phyloP scores from a whole-genome alignment of 164 flowering plant species.

The Litsea cubeba region DNA sequence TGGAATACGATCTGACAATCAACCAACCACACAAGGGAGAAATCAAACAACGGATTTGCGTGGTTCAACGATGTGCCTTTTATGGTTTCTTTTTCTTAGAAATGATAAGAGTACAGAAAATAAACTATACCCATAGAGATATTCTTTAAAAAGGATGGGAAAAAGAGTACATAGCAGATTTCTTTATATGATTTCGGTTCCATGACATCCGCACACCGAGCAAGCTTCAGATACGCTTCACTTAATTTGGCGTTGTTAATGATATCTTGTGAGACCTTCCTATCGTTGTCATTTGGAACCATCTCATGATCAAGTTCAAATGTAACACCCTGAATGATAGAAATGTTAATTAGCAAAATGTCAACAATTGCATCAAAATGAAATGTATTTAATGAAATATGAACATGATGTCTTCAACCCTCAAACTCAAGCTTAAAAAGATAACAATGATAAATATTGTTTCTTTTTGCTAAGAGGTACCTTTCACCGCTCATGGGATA shows the following conservation, averaged over 20 bases:
- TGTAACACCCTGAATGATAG: constrained; percentile 48
- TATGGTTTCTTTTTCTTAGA: too few species aligned
- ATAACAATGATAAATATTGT: too few species aligned
- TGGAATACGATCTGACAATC: too few species aligned
- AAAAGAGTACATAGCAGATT: constrained; percentile 66
- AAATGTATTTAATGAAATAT: not conserved
- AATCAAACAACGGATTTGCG: too few species aligned
- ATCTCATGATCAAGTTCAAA: constrained; percentile 75
- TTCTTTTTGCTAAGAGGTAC: not conserved
- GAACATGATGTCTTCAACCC: not conserved
- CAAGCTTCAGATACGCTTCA: constrained; percentile 95
- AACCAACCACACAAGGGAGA: too few species aligned
- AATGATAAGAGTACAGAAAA: too few species aligned
- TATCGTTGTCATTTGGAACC: constrained; percentile 60
- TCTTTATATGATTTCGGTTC: constrained; percentile 99
- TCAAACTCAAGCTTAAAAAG: too few species aligned
- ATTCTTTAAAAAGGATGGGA: too few species aligned
- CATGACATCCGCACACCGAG: constrained; percentile 98
- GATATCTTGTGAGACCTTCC: constrained; percentile 69
- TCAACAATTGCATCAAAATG: not conserved
- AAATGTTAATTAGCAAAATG: not conserved
- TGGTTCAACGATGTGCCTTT: too few species aligned
- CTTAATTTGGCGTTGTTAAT: constrained; percentile 70
- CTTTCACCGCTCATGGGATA: not conserved
- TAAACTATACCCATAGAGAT: too few species aligned